Base-by-base conservation (phyloP, 2,329 filamentous ascomycete species). In the Xenoacremonium recifei region DNA sequence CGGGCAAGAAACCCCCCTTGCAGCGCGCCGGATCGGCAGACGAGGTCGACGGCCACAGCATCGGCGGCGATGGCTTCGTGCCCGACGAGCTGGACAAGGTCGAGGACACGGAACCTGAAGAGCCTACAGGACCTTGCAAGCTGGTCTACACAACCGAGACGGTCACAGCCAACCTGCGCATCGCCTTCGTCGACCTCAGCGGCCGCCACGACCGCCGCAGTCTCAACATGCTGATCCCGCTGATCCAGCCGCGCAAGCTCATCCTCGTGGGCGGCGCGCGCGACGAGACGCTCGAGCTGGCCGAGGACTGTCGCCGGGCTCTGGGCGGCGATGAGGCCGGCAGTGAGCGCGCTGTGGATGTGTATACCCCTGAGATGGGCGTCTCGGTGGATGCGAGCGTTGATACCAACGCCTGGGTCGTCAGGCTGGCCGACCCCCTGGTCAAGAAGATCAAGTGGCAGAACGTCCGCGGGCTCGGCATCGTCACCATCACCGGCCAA, bases 351-450 rank as follows among this genome's bases (percentile, higher is more conserved):
- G 69, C 73, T 15, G 76, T 82, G 25, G 84, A 91, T 49, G 88
- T 99, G 5, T 92, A 92, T 61, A 90, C 89, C 1, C 93, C 93
- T 1, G 66, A 71, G 9, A 72, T 88, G n/a, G 90, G 90, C 18
- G 72, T 77, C 23, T 72, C 76, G 12, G 77, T 99, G 31, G 85
- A 99, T 64, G 93, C 92, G 11, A 96, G 91, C 59, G 92, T 97
- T 31, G 93, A 99, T 62, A 97, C 92, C 5, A 96, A 97, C 62
- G 91, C 93, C 4, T 99, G 95, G 93, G 85, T 88, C 18, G 87
- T 99, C 46, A 95, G 91, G 65, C 77, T 99, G 15, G 90, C 89
- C 36, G 88, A 92, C 53, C 73, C 80, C 33, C 80, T 99, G 16
- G 87, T 95, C 45, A 89, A 89, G 66, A 86, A 86, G 54, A 76